Evolutionary conservation across 257 asterid species (phyloP).

Genomic region (Solanum chilense): DNA sequence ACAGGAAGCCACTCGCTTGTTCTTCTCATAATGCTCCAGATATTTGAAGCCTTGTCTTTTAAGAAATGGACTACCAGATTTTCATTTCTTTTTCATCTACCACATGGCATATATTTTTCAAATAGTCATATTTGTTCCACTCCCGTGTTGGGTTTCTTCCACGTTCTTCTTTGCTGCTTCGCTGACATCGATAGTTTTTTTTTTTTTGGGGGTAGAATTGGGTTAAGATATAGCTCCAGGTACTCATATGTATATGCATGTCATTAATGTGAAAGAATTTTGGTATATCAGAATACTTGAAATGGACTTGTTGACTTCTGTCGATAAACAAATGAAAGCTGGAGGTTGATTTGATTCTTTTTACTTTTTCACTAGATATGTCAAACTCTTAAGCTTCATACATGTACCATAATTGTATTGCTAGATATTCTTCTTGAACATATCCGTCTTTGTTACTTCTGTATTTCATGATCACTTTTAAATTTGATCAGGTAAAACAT

Average conservation of each 20-base stretch:
- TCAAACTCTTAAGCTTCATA: not conserved
- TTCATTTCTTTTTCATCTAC: not conserved
- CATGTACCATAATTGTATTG: not conserved
- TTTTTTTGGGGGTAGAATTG: not conserved
- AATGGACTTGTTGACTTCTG: not conserved
- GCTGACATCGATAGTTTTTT: not conserved
- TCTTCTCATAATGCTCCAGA: conserved; percentile 32
- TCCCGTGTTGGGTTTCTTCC: not conserved
- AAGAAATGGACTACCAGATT: conserved; percentile 4
- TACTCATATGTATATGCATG: not conserved
- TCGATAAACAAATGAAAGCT: not conserved
- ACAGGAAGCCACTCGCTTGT: conserved; percentile 9
- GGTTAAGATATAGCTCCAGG: not conserved
- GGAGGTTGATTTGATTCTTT: not conserved
- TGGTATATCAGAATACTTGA: not conserved
- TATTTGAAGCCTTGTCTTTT: conserved; percentile 6
- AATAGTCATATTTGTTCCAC: not conserved
- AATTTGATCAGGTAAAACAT: conserved; percentile 39
- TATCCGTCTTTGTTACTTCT: not conserved
- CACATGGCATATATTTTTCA: conserved; percentile 1
- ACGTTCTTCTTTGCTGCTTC: not conserved
- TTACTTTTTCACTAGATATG: not conserved
- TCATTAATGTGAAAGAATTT: not conserved
- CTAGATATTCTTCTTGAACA: not conserved
- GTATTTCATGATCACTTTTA: not conserved